These are phyloP conservation scores for Martensiomyces pterosporus DNA, from an alignment of 192 early-diverging fungal species.

Conservation along the genomic window DNA sequence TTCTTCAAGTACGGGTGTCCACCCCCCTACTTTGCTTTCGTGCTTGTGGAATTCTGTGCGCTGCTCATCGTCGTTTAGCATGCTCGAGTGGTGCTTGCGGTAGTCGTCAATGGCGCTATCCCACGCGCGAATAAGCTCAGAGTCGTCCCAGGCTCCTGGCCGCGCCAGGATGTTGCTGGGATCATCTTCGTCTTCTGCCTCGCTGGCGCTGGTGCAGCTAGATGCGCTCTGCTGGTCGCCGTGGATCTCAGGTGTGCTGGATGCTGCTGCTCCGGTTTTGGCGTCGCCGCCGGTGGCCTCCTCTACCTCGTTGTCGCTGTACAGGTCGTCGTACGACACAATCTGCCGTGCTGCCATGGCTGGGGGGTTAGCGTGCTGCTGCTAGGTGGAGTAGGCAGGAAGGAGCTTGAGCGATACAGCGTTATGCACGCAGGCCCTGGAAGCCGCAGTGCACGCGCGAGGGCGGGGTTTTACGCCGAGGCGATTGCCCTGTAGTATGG, in stretches of 20 bases:
- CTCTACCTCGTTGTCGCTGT: constrained; percentile 13
- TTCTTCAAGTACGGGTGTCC: no score
- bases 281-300: background rate
- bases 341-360: constrained; percentile 25
- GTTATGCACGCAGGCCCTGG: no score
- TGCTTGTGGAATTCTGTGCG: constrained; percentile 10
- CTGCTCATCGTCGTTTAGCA: constrained; percentile 25
- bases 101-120: constrained; percentile 58
- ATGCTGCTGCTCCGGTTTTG: constrained; percentile 1
- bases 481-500: no score
- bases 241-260: background rate
- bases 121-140: constrained; percentile 60
- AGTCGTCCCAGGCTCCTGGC: constrained; percentile 57
- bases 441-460: no score
- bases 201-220: constrained; percentile 2
- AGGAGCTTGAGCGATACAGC: no score
- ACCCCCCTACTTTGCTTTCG: constrained; percentile 22
- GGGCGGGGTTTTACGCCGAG: no score
- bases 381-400: no score
- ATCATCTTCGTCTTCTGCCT: constrained; percentile 4
- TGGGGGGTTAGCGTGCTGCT: no score
- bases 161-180: constrained; percentile 2
- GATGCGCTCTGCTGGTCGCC: no score
- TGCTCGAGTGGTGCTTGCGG: constrained; percentile 34
- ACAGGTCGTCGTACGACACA: constrained; percentile 42